Base-by-base conservation (phyloP, 495 filamentous ascomycete genomes). In the Tetracladium marchalianum region DNA sequence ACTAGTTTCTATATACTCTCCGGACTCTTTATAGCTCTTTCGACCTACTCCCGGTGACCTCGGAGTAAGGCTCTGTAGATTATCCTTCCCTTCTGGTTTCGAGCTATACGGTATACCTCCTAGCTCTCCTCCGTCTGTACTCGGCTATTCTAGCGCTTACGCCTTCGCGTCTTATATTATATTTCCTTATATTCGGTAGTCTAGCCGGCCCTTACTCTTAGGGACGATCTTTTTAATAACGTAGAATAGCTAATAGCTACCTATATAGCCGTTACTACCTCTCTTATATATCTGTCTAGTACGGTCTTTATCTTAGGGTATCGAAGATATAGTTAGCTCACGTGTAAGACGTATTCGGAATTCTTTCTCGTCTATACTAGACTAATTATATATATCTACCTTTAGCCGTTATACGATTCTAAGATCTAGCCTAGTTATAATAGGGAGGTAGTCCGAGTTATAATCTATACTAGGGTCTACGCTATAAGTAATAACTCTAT, bases 1-100 rank as follows among this genome's bases (percentile, higher is more conserved):
- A 32, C 42, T 8, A 44, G 15, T 36, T 44, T 44, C 33, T 13
- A 44, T 7, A 35, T 44, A 44, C 35, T 36, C 35, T 16, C 16
- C 2, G 10, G 35, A 9, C 35, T 36, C 35, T 36, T 3, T 36
- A 43, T 43, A 18, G 27, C 18, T 43, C 41, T 44, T 44, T 44
- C 17, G n/a, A 44, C 32, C 42, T 35, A 31, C 12, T 44, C 42
- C 17, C 17, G 27, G 42, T 44, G 33, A 24, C 31, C 42, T 44
- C 15, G 19, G 42, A 35, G 42, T 35, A 44, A 36, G 31, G 42
- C 42, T 44, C 13, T 44, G 27, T 31, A 15, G 32, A 35, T 44
- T 32, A 22, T 35, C 13, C 42, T 44, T 44, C 42, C 19, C 16
- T 44, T 44, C 27, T 22, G 31, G 32, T 44, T 44, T 44, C 31